These are phyloP conservation scores for Backusella mclennaniae DNA, from an alignment of 192 early-diverging fungal genomes.

Conservation along the genomic window DNA sequence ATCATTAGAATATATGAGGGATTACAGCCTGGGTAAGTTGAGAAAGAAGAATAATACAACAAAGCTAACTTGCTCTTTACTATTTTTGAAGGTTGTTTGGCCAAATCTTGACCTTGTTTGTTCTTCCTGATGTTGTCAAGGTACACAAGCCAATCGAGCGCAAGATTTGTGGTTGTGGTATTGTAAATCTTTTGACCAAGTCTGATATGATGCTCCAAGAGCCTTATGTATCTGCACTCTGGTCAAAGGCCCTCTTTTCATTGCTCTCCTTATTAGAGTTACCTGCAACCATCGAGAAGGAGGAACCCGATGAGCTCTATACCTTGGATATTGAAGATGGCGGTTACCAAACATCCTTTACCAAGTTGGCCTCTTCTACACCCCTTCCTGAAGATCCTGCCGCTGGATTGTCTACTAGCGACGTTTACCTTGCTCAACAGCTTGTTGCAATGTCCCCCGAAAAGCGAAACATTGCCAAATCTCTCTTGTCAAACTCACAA, in stretches of 20 bases:
- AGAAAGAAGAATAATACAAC: background rate
- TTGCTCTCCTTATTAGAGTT: constrained; percentile 59
- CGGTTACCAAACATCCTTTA: constrained; percentile 84
- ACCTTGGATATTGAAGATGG: constrained; percentile 71
- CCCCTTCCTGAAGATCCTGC: constrained; percentile 66
- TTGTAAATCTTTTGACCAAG: constrained; percentile 62
- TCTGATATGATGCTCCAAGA: constrained; percentile 53
- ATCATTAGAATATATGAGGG: constrained; percentile 58
- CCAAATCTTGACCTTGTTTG: constrained; percentile 57
- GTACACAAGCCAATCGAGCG: constrained; percentile 56
- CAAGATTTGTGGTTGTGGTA: constrained; percentile 59
- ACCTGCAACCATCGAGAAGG: constrained; percentile 47
- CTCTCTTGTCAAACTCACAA: background rate
- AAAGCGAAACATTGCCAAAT: background rate
- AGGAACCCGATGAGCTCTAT: constrained; percentile 60
- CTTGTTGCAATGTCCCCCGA: constrained; percentile 38
- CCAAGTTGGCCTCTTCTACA: constrained; percentile 70
- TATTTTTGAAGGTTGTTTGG: constrained; percentile 55
- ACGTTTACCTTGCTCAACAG: constrained; percentile 50
- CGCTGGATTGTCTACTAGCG: constrained; percentile 41
- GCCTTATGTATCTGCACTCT: constrained; percentile 46
- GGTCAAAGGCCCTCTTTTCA: constrained; percentile 50
- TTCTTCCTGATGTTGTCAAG: constrained; percentile 65
- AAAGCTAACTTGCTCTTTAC: background rate
- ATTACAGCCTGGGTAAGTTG: constrained; percentile 56